Conservation (phyloP, 2,329 filamentous ascomycete genomes). For the Fusarium zealandicum region DNA sequence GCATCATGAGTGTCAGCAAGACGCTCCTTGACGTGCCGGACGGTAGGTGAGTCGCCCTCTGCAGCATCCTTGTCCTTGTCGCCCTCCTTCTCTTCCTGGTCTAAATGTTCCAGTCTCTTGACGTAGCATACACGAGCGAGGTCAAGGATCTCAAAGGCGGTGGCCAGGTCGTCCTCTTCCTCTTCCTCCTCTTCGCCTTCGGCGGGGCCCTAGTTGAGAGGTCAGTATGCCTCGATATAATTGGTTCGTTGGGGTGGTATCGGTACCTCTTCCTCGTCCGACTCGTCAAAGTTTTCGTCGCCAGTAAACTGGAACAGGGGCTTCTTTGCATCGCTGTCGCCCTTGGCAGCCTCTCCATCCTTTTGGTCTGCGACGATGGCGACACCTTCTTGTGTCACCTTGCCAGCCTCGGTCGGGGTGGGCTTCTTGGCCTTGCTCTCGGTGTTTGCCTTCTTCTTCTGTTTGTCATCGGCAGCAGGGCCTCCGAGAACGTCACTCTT, state of each 20-base stretch:
- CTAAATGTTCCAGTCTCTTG: slow-evolving; percentile 57
- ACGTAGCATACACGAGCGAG: slow-evolving; percentile 73
- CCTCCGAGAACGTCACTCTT: slow-evolving; percentile 95
- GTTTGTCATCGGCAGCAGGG: slow-evolving; percentile 67
- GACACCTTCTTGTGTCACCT: slow-evolving; percentile 56
- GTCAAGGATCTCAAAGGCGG: slow-evolving; percentile 86
- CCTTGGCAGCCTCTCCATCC: slow-evolving; percentile 52
- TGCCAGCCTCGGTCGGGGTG: slow-evolving; percentile 50
- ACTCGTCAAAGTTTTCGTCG: slow-evolving; percentile 90
- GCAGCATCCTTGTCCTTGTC: slow-evolving; percentile 54
- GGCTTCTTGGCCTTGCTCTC: slow-evolving; percentile 49
- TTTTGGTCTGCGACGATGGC: slow-evolving; percentile 54
- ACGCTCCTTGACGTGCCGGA: slow-evolving; percentile 77
- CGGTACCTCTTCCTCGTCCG: slow-evolving; percentile 72
- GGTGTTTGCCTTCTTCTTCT: slow-evolving; percentile 49
- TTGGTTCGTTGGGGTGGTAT: not conserved
- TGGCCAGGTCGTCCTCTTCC: slow-evolving; percentile 75
- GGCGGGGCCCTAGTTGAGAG: slow-evolving; percentile 37
- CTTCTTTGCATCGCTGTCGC: slow-evolving; percentile 61
- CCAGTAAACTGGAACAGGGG: slow-evolving; percentile 91
- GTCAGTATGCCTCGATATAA: slow-evolving; percentile 13
- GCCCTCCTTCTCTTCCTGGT: slow-evolving; percentile 46
- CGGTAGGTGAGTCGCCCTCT: slow-evolving; percentile 49
- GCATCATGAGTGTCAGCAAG: slow-evolving; percentile 93
- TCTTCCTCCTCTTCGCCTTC: slow-evolving; percentile 61